Evolutionary conservation across 2,329 filamentous ascomycete genomes (phyloP), one percentile per base, ranked within the genome.

Genomic region (Fusarium agapanthi): DNA sequence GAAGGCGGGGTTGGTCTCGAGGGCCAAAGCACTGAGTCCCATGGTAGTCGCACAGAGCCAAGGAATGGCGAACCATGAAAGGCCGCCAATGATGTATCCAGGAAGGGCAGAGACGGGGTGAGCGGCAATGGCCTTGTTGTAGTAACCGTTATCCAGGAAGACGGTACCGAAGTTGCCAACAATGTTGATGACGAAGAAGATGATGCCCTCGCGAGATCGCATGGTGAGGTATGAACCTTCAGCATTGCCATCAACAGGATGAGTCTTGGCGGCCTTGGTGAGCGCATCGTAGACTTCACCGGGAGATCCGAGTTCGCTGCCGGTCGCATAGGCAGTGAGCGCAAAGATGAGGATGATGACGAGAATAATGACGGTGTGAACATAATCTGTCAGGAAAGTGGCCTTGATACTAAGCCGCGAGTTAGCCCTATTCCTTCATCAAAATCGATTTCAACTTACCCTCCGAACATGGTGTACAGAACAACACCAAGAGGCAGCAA

Each of bases 51-150:
- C 94, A 6, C 91, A 93, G 15, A 97, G 86, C 93, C 93, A 97
- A 1, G 95, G 95, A 58, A 98, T 97, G 2, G 95, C 95, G 75
- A 97, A 97, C 95, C 95, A 97, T 55, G 89, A 91, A 3, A 97
- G 87, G 28, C 95, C 95, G 10, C 95, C 95, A 69, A 95, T 88
- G 61, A 97, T 91, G 78, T 97, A 97, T 24, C 95, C 95, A 0
- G 95, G 95, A 6, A 98, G 88, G 1, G 95, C 95, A 68, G 95
- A 91, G 1, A 95, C 92, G 2, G 94, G 94, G 28, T 90, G 92
- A 1, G 95, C 94, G 12, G 95, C 94, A 76, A 97, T 97, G 22
- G 94, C 95, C 82, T 97, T 97, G 86, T 97, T 96, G 83, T 95
- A 97, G 84, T 97, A 97, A 22, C 92, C 69, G 73, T 95, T 95